Evolutionary conservation across 2,329 filamentous ascomycete genomes (phyloP), one percentile per base, ranked within the genome.

Genomic region (Fusarium decemcellulare): DNA sequence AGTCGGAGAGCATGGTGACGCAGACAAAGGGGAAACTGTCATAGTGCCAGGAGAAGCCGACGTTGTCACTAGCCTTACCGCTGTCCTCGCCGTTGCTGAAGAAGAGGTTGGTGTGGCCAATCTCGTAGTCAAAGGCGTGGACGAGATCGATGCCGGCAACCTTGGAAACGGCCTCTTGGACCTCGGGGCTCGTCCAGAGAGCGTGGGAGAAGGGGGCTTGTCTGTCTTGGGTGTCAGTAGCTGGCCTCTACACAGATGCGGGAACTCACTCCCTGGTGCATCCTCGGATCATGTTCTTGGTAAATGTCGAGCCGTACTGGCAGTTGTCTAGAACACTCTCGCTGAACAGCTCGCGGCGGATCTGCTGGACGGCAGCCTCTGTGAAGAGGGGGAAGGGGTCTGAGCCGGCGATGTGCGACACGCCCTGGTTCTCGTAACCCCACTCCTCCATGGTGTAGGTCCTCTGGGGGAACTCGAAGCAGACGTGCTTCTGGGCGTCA

Each of bases 21-120:
- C 88, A 91, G n/a, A 92, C 89, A 73, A 91, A 92, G 0, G 89
- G 88, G 73, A 90, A 91, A 73, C 86, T 89, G 76, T 91, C 90
- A 1, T 81, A 86, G 77, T 91, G 89, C 89, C 89, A 91, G 6
- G 88, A 85, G 68, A 66, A 70, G 2, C 61, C 61, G 6, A 84
- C 82, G 37, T 85, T 81, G 50, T 87, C 83, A 29, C 84, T 82
- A 70, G 78, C 81, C 6, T 83, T 79, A 29, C 79, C 75, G 32
- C 85, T 78, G 48, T 44, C 78, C 57, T 64, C 57, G 1, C 51
- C 84, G 2, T 82, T 81, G 72, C 87, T 85, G 16, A 86, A 78
- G 6, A 85, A 84, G 54, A 88, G 80, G 73, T 89, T 88, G 66
- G 87, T 81, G 67, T 88, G 83, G n/a, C 79, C 86, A 54, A 89